Evolutionary conservation across 495 filamentous ascomycete species (phyloP), one percentile per base, ranked within the genome.

Genomic region (Coniosporium apollinis): DNA sequence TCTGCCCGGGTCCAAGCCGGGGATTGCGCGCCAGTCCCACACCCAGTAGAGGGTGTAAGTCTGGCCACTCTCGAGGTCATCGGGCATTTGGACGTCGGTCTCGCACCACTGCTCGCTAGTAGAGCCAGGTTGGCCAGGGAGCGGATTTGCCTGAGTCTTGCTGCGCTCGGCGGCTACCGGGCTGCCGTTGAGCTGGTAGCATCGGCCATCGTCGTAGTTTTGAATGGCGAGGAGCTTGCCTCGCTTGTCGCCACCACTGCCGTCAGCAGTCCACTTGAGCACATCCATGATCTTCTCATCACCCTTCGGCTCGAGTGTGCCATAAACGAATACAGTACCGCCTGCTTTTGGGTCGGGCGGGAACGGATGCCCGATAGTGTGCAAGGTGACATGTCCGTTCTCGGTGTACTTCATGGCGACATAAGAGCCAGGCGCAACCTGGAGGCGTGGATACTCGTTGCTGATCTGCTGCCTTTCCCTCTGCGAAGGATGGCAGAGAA

Each of bases 11-110:
- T 66, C 62, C 16, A 39, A 49, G 9, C 49, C 51, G 10, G 67
- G 54, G 9, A 53, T 54, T 0, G 70, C 76, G 3, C 78, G 74
- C 82, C 82, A 94, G 44, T 91, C 75, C 85, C 85, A 93, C 3
- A 92, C 73, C 85, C 85, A 94, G 57, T 93, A 86, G 26, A 89
- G 52, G 0, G 82, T 82, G 41, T 77, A 76, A 2, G 61, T 50
- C 19, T 64, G 66, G 14, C 76, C 71, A 10, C 51, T 44, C 3
- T 58, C 45, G 17, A 62, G 49, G 42, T 74, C 65, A 2, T 49
- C 40, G 3, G 85, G 85, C 24, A 94, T 55, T 28, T 66, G 55
- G 26, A 91, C 55, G 46, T 89, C 76, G 20, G 72, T 70, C 56
- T 94, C 84, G 52, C 85, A 94, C 64, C 64, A 71, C 6, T 85